Evolutionary conservation across 371 early-diverging fungal species (phyloP).

Genomic region (Actinomucor elegans): DNA sequence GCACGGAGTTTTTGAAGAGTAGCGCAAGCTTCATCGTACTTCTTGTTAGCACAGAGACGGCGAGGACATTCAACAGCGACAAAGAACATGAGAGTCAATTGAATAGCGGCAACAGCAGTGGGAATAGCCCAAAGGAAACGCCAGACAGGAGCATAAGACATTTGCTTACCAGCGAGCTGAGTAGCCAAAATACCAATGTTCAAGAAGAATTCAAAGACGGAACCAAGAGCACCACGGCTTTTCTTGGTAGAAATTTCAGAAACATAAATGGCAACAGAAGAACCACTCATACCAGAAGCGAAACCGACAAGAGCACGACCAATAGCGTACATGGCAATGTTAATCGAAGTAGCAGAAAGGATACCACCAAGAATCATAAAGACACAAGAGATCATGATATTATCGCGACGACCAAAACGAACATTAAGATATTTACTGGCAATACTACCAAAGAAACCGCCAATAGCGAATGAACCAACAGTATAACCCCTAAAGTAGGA

Average conservation of each 20-base stretch:
- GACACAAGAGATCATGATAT: constrained; percentile 33
- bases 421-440: constrained; percentile 32
- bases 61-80: constrained; percentile 75
- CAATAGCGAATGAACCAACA: constrained; percentile 39
- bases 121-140: constrained; percentile 62
- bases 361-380: constrained; percentile 41
- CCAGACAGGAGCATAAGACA: constrained; percentile 64
- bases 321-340: constrained; percentile 20
- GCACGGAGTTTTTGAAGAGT: constrained; percentile 64
- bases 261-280: constrained; percentile 67
- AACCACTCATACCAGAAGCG: constrained; percentile 74
- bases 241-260: constrained; percentile 79
- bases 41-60: constrained; percentile 54
- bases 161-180: constrained; percentile 62
- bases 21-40: constrained; percentile 47
- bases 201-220: constrained; percentile 53
- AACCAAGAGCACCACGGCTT: constrained; percentile 71
- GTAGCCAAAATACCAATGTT: constrained; percentile 77
- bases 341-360: constrained; percentile 33
- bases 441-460: constrained; percentile 39
- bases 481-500: constrained; percentile 30
- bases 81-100: constrained; percentile 56
- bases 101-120: constrained; percentile 58
- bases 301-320: constrained; percentile 87
- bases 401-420: constrained; percentile 31